Evolutionary conservation across 345 rosid genomes (phyloP).

Genomic region (Bretschneidera sinensis): DNA sequence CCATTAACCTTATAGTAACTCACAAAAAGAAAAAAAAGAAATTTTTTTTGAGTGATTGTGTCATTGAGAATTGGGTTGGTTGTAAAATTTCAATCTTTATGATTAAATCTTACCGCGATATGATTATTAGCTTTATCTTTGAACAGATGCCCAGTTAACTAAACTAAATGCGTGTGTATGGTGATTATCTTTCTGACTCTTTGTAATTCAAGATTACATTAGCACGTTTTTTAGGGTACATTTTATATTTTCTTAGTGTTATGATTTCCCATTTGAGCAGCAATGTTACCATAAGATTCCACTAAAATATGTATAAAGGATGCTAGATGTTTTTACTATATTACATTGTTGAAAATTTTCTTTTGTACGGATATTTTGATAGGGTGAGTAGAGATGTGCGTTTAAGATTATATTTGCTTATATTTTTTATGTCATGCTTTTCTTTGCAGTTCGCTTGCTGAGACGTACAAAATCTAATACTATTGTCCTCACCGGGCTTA

Average conservation of each 20-base stretch:
- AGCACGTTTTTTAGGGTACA: background rate
- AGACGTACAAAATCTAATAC: conserved; percentile 57
- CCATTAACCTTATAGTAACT: too few species aligned
- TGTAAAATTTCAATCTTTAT: background rate
- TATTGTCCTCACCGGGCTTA: conserved; percentile 74
- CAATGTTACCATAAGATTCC: background rate
- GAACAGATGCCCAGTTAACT: background rate
- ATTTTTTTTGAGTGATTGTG: conserved; percentile 1
- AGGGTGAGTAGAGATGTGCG: too few species aligned
- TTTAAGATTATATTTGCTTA: background rate
- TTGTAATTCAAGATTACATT: background rate
- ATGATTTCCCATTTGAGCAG: too few species aligned
- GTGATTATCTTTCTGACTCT: background rate
- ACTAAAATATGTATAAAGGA: background rate
- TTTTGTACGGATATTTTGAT: too few species aligned
- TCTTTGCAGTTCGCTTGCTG: conserved; percentile 45
- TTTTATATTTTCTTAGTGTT: too few species aligned
- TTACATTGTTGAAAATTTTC: background rate
- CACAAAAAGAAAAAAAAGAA: too few species aligned
- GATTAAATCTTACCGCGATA: background rate
- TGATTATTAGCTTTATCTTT: background rate
- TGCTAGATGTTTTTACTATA: background rate
- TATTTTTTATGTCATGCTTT: background rate
- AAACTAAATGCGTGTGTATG: background rate
- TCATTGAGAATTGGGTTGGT: background rate